These are phyloP conservation scores for Trichophyton equinum DNA, from an alignment of 2,329 filamentous ascomycete genomes.

Conservation along the genomic window DNA sequence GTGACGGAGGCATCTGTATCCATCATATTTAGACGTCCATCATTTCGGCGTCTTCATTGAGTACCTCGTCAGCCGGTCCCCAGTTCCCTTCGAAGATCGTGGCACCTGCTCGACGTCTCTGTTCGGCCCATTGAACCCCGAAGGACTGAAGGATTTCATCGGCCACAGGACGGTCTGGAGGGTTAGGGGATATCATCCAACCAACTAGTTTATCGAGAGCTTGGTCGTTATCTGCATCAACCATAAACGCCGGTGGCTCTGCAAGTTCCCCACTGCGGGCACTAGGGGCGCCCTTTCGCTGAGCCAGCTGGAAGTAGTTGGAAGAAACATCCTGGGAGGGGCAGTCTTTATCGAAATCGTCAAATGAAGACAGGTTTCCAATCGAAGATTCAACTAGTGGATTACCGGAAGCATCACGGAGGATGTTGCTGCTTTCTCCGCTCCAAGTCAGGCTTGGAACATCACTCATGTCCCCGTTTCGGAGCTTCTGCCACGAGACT, in stretches of 20 bases:
- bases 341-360: constrained; percentile 18
- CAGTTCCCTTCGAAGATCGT: constrained; percentile 94
- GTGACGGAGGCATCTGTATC: neutral
- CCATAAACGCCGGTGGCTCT: constrained; percentile 77
- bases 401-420: constrained; percentile 62
- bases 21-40: constrained; percentile 40
- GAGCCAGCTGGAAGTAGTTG: neutral
- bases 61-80: constrained; percentile 61
- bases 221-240: constrained; percentile 55
- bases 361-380: constrained; percentile 29
- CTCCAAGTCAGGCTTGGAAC: constrained; percentile 80
- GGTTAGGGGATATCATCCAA: constrained; percentile 75
- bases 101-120: constrained; percentile 70
- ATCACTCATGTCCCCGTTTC: constrained; percentile 78
- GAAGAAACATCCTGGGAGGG: constrained; percentile 2
- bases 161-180: constrained; percentile 58
- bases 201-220: constrained; percentile 74
- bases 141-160: constrained; percentile 59
- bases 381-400: constrained; percentile 35
- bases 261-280: constrained; percentile 46
- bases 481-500: constrained; percentile 75
- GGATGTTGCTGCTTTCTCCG: constrained; percentile 53
- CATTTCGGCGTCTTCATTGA: constrained; percentile 49
- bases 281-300: constrained; percentile 1
- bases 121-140: constrained; percentile 67